These are phyloP conservation scores for Dissoconium aciculare DNA, from an alignment of 2,329 filamentous ascomycete species.

Conservation along the genomic window DNA sequence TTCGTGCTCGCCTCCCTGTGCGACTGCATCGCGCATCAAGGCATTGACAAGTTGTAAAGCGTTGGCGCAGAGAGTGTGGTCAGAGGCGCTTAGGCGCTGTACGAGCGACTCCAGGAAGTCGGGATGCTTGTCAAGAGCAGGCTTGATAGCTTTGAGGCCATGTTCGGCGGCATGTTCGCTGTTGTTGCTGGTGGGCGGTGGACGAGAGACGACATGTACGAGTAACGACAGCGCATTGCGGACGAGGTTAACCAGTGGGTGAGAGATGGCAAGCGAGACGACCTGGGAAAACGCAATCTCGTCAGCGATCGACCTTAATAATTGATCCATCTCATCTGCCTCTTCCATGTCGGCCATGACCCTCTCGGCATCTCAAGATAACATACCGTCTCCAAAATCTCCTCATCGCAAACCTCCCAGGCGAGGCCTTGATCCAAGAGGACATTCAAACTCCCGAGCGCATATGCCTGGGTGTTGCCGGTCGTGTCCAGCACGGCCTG, in stretches of 20 bases:
- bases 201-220: conserved; percentile 80
- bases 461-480: conserved; percentile 92
- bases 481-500: conserved; percentile 70
- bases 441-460: conserved; percentile 72
- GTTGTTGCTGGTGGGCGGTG: conserved; percentile 32
- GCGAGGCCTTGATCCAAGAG: conserved; percentile 94
- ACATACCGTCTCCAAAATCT: conserved; percentile 51
- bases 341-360: conserved; percentile 69
- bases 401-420: conserved; percentile 74
- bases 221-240: conserved; percentile 94
- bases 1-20: conserved; percentile 60
- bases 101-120: conserved; percentile 93
- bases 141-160: conserved; percentile 83
- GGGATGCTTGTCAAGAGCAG: conserved; percentile 77
- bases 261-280: conserved; percentile 83
- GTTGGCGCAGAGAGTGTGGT: conserved; percentile 91
- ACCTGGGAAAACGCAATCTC: conserved; percentile 33
- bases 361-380: conserved; percentile 30
- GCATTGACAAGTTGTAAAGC: conserved; percentile 91
- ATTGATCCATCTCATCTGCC: conserved; percentile 48
- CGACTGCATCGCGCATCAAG: conserved; percentile 79
- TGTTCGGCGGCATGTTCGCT: conserved; percentile 38
- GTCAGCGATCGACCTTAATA: background rate
- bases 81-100: conserved; percentile 76
- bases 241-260: conserved; percentile 93